phyloP scores from a whole-genome alignment of 1,139 yeast genomes.

The Lodderomyces pseudojiufengensis region DNA sequence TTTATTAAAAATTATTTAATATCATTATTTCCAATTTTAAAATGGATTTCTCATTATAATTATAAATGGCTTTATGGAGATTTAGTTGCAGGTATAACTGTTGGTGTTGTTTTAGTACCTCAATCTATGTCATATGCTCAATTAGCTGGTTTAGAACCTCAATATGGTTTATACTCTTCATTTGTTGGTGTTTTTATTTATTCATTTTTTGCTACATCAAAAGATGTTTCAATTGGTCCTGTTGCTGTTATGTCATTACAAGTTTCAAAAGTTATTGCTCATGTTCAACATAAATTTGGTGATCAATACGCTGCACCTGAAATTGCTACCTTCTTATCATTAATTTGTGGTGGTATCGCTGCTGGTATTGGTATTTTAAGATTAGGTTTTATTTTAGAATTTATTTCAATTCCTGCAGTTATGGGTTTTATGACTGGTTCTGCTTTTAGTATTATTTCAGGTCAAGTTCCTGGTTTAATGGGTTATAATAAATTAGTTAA shows the following conservation, averaged over 20 bases:
- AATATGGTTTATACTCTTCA: slow-evolving; percentile 87
- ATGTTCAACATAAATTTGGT: slow-evolving; percentile 44
- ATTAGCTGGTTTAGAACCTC: slow-evolving; percentile 75
- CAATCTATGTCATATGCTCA: slow-evolving; percentile 95
- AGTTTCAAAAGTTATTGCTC: slow-evolving; percentile 71
- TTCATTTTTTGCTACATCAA: slow-evolving; percentile 89
- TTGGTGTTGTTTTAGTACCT: slow-evolving; percentile 89
- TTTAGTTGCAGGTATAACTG: slow-evolving; percentile 87
- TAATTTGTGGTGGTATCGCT: slow-evolving; percentile 83
- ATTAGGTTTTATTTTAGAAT: slow-evolving; percentile 83
- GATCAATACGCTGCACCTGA: slow-evolving; percentile 52
- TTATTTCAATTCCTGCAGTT: slow-evolving; percentile 88
- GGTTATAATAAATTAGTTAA: slow-evolving; percentile 66
- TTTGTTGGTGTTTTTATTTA: slow-evolving; percentile 89
- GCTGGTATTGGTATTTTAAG: slow-evolving; percentile 78
- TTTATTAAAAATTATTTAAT: slow-evolving; percentile 43
- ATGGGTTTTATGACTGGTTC: slow-evolving; percentile 96
- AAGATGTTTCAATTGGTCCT: slow-evolving; percentile 95
- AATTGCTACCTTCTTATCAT: slow-evolving; percentile 76
- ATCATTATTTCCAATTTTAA: slow-evolving; percentile 72
- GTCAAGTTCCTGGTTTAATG: slow-evolving; percentile 86
- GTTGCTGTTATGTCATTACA: slow-evolving; percentile 95
- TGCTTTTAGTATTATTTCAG: slow-evolving; percentile 74
- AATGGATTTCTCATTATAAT: slow-evolving; percentile 85
- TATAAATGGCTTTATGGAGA: slow-evolving; percentile 76